Conservation (phyloP, 169 alveolate species). For the Miamiensis avidus region DNA sequence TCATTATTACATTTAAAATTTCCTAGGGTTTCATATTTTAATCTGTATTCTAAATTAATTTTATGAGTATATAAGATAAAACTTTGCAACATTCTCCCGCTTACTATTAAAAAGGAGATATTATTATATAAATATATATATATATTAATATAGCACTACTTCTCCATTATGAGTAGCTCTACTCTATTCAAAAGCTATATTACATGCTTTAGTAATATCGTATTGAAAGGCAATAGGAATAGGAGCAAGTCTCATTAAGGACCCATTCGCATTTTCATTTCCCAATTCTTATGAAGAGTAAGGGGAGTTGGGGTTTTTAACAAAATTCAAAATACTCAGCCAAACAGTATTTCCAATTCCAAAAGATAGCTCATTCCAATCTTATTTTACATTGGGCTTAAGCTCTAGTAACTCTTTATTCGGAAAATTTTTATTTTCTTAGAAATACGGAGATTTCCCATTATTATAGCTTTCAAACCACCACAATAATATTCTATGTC, state of each 20-base stretch:
- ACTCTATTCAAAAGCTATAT: conserved; percentile 35
- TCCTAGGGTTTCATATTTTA: not conserved
- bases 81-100: conserved; percentile 49
- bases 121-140: too few species aligned
- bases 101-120: not conserved
- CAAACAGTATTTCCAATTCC: conserved; percentile 50
- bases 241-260: conserved; percentile 52
- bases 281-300: conserved; percentile 25
- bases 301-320: not conserved
- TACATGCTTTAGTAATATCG: conserved; percentile 12
- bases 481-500: conserved; percentile 42
- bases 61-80: conserved; percentile 31
- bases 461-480: conserved; percentile 45
- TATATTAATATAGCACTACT: not conserved
- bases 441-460: conserved; percentile 29
- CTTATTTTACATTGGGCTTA: not conserved
- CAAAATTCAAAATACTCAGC: conserved; percentile 1
- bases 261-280: conserved; percentile 37
- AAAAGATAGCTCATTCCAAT: conserved; percentile 18
- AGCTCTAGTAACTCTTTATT: not conserved
- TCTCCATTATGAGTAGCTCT: conserved; percentile 44
- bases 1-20: conserved; percentile 7
- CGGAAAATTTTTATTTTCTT: conserved; percentile 2
- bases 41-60: conserved; percentile 21
- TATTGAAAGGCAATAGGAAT: conserved; percentile 40